phyloP scores from a whole-genome alignment of 257 asterid species.

The Gardenia jasminoides region DNA sequence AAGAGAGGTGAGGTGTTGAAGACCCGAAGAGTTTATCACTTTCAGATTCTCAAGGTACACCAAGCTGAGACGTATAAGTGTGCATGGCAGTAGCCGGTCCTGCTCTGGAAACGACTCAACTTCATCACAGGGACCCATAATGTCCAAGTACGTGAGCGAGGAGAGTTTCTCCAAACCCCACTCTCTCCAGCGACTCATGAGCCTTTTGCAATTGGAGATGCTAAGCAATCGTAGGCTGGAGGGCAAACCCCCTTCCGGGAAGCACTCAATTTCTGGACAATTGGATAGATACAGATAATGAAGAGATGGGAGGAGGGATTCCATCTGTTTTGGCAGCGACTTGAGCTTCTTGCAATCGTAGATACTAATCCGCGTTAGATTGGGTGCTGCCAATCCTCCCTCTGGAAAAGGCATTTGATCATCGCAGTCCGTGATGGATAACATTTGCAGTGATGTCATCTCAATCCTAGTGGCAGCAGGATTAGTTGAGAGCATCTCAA shows the following conservation, averaged over 20 bases:
- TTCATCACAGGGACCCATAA: fast-evolving
- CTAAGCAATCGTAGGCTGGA: fast-evolving
- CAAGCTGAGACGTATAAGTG: fast-evolving
- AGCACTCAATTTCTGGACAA: conserved; percentile 11
- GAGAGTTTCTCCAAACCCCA: conserved; percentile 6
- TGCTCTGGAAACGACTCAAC: background rate
- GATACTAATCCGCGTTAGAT: fast-evolving
- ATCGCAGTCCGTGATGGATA: fast-evolving
- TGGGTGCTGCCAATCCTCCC: background rate
- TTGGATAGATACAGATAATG: fast-evolving
- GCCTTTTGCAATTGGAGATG: fast-evolving
- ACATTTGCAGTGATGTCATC: background rate
- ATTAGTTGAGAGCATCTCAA: background rate
- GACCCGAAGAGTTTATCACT: background rate
- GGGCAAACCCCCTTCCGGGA: conserved; percentile 13
- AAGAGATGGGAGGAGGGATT: conserved; percentile 11
- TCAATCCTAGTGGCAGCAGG: too few relatives aligned
- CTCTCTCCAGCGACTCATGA: background rate
- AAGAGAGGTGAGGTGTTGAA: conserved; percentile 12
- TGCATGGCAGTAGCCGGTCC: background rate
- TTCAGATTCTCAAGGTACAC: background rate
- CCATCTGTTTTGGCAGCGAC: conserved; percentile 11
- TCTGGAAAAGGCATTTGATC: background rate
- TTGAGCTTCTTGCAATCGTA: background rate
- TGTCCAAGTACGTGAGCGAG: background rate